Evolutionary conservation across 2,329 filamentous ascomycete species (phyloP).

Genomic region (Hysterium pulicare): DNA sequence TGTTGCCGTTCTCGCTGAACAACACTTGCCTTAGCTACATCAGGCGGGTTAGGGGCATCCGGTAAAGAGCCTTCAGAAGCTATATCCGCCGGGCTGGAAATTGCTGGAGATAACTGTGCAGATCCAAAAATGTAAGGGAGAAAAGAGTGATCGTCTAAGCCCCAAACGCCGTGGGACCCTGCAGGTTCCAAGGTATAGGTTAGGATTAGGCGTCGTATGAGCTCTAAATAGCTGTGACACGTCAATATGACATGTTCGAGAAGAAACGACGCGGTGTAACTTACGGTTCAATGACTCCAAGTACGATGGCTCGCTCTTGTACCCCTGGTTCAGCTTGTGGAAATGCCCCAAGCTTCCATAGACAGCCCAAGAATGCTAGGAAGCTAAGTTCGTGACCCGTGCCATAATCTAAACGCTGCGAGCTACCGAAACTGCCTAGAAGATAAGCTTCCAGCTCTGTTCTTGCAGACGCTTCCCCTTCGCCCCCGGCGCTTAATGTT

Average conservation of each 20-base stretch:
- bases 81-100: slow-evolving; percentile 54
- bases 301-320: slow-evolving; percentile 73
- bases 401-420: slow-evolving; percentile 88
- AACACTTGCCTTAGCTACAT: slow-evolving; percentile 51
- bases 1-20: slow-evolving; percentile 40
- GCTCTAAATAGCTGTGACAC: slow-evolving; percentile 64
- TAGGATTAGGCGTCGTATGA: slow-evolving; percentile 78
- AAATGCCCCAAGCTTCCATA: slow-evolving; percentile 90
- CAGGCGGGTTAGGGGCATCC: slow-evolving; percentile 63
- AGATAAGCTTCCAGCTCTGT: slow-evolving; percentile 77
- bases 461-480: slow-evolving; percentile 45
- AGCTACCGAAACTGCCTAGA: slow-evolving; percentile 79
- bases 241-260: slow-evolving; percentile 6
- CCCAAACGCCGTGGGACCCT: slow-evolving; percentile 96
- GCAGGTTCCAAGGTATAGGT: slow-evolving; percentile 93
- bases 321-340: slow-evolving; percentile 52
- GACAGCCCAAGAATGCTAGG: slow-evolving; percentile 78
- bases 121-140: slow-evolving; percentile 93
- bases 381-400: slow-evolving; percentile 97
- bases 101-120: slow-evolving; percentile 78
- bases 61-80: slow-evolving; percentile 75
- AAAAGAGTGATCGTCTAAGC: slow-evolving; percentile 95
- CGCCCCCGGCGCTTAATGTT: slow-evolving; percentile 21
- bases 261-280: slow-evolving; percentile 38
- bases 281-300: slow-evolving; percentile 78